These are phyloP conservation scores for Tolypocladium capitatum DNA, from an alignment of 2,329 filamentous ascomycete species.

Conservation along the genomic window DNA sequence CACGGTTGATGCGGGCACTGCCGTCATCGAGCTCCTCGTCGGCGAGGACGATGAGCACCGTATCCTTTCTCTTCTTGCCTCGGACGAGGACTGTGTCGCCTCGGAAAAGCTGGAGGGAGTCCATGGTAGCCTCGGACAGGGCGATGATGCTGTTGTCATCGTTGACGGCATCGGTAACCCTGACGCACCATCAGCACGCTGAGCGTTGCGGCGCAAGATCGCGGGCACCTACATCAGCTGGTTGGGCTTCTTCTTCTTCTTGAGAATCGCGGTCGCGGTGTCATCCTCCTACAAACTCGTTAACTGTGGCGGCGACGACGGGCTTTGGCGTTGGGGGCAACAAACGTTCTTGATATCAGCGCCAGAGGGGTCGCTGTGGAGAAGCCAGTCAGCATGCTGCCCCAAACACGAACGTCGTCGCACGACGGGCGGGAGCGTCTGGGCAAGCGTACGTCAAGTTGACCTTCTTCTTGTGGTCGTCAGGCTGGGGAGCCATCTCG, in stretches of 20 bases:
- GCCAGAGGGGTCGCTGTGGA: constrained; percentile 72
- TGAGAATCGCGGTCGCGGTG: constrained; percentile 88
- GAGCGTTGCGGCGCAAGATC: not conserved
- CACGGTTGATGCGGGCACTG: constrained; percentile 93
- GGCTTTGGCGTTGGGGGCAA: constrained; percentile 11
- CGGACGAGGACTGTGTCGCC: constrained; percentile 96
- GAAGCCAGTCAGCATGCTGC: constrained; percentile 19
- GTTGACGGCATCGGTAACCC: constrained; percentile 95
- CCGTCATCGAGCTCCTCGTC: constrained; percentile 98
- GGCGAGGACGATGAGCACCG: constrained; percentile 89
- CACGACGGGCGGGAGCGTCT: not conserved
- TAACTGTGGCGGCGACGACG: constrained; percentile 8
- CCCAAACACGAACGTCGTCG: not conserved
- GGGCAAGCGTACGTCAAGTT: constrained; percentile 57
- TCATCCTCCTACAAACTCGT: constrained; percentile 59
- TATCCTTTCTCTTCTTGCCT: constrained; percentile 99
- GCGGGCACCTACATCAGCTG: constrained; percentile 67
- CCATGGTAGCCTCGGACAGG: constrained; percentile 97
- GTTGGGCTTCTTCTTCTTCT: constrained; percentile 99
- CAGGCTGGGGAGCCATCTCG: constrained; percentile 60
- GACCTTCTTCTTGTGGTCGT: constrained; percentile 67
- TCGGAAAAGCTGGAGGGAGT: constrained; percentile 93
- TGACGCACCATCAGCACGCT: constrained; percentile 25
- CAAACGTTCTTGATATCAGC: constrained; percentile 73
- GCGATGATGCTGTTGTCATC: constrained; percentile 99